Evolutionary conservation across 352 stramenopile genomes (phyloP).

Genomic region (Pilasporangium apinafurcum): DNA sequence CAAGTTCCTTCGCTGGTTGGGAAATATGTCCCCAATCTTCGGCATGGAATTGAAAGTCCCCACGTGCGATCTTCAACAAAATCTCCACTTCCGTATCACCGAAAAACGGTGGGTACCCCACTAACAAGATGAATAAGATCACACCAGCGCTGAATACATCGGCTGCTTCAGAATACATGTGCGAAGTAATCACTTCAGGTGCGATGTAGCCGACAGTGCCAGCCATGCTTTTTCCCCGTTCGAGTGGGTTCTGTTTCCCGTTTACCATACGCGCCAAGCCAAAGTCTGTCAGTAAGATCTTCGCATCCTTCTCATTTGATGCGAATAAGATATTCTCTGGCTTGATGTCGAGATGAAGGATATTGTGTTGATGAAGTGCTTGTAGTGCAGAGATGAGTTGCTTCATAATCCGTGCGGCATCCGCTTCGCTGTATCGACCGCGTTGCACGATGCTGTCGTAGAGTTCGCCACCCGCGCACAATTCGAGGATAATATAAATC

Average conservation of each 20-base stretch:
- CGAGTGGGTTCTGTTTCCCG: conserved; percentile 55
- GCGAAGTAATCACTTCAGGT: conserved; percentile 62
- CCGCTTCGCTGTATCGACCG: conserved; percentile 55
- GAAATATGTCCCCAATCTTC: conserved; percentile 59
- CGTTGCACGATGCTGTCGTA: conserved; percentile 70
- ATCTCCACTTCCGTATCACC: conserved; percentile 72
- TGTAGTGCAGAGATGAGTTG: conserved; percentile 62
- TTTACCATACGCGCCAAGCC: conserved; percentile 72
- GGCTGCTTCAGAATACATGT: conserved; percentile 55
- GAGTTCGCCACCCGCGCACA: conserved; percentile 66
- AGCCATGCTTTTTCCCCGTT: conserved; percentile 57
- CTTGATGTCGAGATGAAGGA: conserved; percentile 76
- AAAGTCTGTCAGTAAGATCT: conserved; percentile 77
- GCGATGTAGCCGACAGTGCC: conserved; percentile 79
- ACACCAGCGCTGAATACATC: conserved; percentile 81
- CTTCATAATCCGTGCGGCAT: conserved; percentile 55
- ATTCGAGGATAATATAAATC: conserved; percentile 73
- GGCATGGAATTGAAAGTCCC: conserved; percentile 65
- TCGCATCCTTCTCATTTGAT: conserved; percentile 35
- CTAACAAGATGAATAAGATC: conserved; percentile 74
- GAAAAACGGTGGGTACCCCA: conserved; percentile 72
- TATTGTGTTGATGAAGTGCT: conserved; percentile 67
- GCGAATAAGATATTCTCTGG: conserved; percentile 77
- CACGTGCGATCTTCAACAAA: conserved; percentile 69
- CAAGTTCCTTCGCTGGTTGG: conserved; percentile 50